Base-by-base conservation (phyloP, 192 early-diverging fungal genomes). In the Helicostylum pulchrum region DNA sequence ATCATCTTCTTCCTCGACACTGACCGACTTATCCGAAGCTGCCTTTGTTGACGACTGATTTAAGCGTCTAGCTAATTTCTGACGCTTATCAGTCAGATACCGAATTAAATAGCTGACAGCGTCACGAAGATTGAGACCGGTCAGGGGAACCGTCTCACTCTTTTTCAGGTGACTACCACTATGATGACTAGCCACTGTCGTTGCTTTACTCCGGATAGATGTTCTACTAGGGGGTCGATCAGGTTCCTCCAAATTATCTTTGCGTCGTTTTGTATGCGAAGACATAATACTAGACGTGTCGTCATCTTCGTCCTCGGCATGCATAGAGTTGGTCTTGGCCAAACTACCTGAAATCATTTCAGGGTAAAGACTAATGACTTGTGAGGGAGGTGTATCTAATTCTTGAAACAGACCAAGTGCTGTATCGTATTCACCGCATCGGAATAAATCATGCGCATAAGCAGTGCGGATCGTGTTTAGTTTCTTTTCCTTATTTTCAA, bases 31-130 rank as follows among this genome's bases (percentile, higher is more conserved):
- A 15, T 77, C 64, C 9, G 58, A 59, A 23, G 57, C 42, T 10
- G 57, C 14, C 21, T 53, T 67, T 6, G 57, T 31, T 4, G 65
- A 75, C 14, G 50, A 70, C 46, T 44, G 69, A 62, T 65, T 62
- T 0, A 87, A 57, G 6, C 78, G 70, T 55, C 85, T 85, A 21
- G 86, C 78, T 34, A 94, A 75, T 66, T 87, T 88, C 42, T 87
- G 84, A 0, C 95, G 87, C 56, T 93, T 91, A 54, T 91, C 90
- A 7, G 92, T 92, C 54, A 98, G 75, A 70, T 95, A 98, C 31
- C 91, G 85, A 77, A 95, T 89, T 44, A 98, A 69, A 23, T 85
- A 81, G 3, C 76, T 82, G 3, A 85, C 75, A 2, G 84, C 84
- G 2, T 85, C 74, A 43, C 78, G 68, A 0, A 93, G 67, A 17